phyloP scores from a whole-genome alignment of 2,329 filamentous ascomycete genomes.

The Paecilomyces dactylethromorphus region DNA sequence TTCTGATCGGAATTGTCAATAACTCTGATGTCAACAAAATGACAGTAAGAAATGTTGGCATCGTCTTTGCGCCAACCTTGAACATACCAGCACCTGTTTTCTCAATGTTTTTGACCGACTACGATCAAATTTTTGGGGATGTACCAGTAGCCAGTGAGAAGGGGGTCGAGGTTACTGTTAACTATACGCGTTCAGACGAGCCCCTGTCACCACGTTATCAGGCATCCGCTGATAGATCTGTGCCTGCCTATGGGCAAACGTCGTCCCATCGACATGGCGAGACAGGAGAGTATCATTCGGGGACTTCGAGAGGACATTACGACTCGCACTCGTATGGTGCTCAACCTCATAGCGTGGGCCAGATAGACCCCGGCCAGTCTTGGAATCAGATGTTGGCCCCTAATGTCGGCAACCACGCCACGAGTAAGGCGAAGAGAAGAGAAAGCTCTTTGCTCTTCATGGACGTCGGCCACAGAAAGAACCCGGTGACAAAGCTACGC shows the following conservation, averaged over 20 bases:
- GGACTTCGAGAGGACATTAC: constrained; percentile 26
- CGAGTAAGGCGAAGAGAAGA: constrained; percentile 39
- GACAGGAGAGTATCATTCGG: constrained; percentile 16
- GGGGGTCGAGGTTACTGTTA: constrained; percentile 37
- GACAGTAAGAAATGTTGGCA: constrained; percentile 94
- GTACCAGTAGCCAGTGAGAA: constrained; percentile 43
- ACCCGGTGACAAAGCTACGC: constrained; percentile 14
- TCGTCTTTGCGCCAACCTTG: constrained; percentile 93
- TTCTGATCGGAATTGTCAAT: constrained; percentile 87
- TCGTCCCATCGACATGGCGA: constrained; percentile 36
- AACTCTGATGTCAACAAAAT: constrained; percentile 92
- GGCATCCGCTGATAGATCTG: constrained; percentile 61
- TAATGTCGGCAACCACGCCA: constrained; percentile 25
- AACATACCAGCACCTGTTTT: constrained; percentile 96
- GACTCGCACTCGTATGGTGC: constrained; percentile 28
- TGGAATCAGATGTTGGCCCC: constrained; percentile 36
- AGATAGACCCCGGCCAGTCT: constrained; percentile 20
- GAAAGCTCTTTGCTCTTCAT: constrained; percentile 45
- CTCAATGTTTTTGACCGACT: constrained; percentile 87
- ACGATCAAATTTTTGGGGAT: constrained; percentile 73
- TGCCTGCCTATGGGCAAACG: constrained; percentile 55
- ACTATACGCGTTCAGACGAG: constrained; percentile 42
- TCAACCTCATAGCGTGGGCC: constrained; percentile 20
- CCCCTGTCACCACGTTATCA: constrained; percentile 59
- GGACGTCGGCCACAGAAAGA: constrained; percentile 27